Evolutionary conservation across 2,329 filamentous ascomycete species (phyloP).

Genomic region (Cyanodermella asteris): DNA sequence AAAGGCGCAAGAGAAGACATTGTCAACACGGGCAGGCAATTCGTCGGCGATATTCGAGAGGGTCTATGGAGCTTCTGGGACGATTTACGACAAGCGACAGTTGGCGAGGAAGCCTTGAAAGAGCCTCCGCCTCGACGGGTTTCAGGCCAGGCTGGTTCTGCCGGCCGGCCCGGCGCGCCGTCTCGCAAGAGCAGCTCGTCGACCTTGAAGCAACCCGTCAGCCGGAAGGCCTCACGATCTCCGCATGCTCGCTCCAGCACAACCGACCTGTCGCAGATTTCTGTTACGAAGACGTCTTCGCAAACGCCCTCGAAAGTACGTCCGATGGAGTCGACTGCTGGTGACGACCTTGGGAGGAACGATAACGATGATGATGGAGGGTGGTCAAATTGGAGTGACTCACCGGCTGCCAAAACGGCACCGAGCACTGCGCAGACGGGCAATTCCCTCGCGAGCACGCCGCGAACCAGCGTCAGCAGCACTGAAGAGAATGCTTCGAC

Average conservation of each 20-base stretch:
- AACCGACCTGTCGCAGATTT: not conserved
- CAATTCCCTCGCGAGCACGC: not conserved
- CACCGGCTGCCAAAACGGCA: not conserved
- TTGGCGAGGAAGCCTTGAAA: conserved; percentile 71
- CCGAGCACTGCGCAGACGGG: not conserved
- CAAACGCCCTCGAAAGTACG: not conserved
- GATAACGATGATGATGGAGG: not conserved
- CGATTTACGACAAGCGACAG: conserved; percentile 82
- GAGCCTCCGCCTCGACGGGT: conserved; percentile 27
- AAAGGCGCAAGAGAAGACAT: too few species aligned
- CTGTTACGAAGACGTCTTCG: not conserved
- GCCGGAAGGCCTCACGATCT: not conserved
- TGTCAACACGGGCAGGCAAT: conserved; percentile 43
- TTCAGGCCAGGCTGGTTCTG: too few species aligned
- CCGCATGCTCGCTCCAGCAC: not conserved
- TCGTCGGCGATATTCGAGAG: conserved; percentile 72
- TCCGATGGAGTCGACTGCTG: not conserved
- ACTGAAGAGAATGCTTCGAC: conserved; percentile 1
- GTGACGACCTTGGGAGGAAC: not conserved
- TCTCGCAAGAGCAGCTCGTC: not conserved
- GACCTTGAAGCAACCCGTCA: not conserved
- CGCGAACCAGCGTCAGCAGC: too few species aligned
- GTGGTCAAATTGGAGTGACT: not conserved
- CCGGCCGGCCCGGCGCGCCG: too few species aligned
- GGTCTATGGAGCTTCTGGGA: conserved; percentile 90